Base-by-base conservation (phyloP, 768 basidiomycete genomes). In the Boletus subparvulus region DNA sequence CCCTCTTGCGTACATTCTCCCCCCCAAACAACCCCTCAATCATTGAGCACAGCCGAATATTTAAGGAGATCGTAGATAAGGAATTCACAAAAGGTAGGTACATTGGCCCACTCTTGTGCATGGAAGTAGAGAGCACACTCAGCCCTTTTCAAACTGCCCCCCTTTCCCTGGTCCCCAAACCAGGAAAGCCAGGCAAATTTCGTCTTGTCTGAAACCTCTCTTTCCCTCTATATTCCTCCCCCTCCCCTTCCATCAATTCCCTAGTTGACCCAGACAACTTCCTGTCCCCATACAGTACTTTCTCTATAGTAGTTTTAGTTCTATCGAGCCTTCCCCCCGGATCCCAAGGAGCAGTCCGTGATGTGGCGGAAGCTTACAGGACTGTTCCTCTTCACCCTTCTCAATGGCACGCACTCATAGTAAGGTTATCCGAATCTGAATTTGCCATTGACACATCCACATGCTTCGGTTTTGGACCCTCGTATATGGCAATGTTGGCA, bases 181-280 rank as follows among this genome's bases (percentile, higher is more conserved):
- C n/a, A n/a, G n/a, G n/a, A n/a, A n/a, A n/a, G n/a, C n/a, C n/a
- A n/a, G n/a, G n/a, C n/a, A n/a, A n/a, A n/a, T n/a, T n/a, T n/a
- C n/a, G n/a, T n/a, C n/a, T n/a, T n/a, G n/a, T n/a, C n/a, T n/a
- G n/a, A n/a, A n/a, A n/a, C n/a, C n/a, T n/a, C n/a, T n/a, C n/a
- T n/a, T n/a, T n/a, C n/a, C n/a, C n/a, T n/a, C n/a, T n/a, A n/a
- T n/a, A n/a, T n/a, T n/a, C n/a, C n/a, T n/a, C n/a, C n/a, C n/a
- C n/a, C n/a, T n/a, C n/a, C n/a, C 21, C 61, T 13, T 77, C 76
- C 0, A 71, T 79, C 21, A 78, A 78, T 32, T 58, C 56, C 30
- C 77, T 98, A 32, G 83, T 95, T 24, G 86, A 88, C 54, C 85
- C 85, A 1, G 93, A 90, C 54, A 97, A 97, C 16, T 98, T 98